phyloP scores from a whole-genome alignment of 805 yeast genomes.

The Nadsonia fulvescens region DNA sequence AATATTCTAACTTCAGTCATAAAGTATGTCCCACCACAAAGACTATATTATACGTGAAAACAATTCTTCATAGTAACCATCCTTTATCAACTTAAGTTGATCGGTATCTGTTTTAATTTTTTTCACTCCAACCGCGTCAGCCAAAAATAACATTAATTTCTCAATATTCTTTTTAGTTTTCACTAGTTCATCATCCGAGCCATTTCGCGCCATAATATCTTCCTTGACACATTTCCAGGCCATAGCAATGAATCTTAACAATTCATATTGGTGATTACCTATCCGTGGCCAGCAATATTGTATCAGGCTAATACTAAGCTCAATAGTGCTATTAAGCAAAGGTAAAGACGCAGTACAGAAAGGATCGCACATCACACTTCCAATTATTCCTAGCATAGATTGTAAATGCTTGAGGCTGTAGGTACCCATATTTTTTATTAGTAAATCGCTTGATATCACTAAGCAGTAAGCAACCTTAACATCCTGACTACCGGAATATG shows the following conservation, averaged over 20 bases:
- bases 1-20: too few relatives aligned
- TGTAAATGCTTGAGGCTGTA: slow-evolving; percentile 12
- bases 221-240: slow-evolving; percentile 8
- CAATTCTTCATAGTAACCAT: too few relatives aligned
- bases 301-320: slow-evolving; percentile 8
- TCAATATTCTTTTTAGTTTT: too few relatives aligned
- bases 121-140: too few relatives aligned
- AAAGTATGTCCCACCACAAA: too few relatives aligned
- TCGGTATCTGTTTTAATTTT: too few relatives aligned
- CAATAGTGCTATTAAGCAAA: slow-evolving; percentile 9
- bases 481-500: slow-evolving; percentile 5
- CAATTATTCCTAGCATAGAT: slow-evolving; percentile 11
- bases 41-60: too few relatives aligned
- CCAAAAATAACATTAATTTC: too few relatives aligned
- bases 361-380: slow-evolving; percentile 16
- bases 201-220: slow-evolving; percentile 5
- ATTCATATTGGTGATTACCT: slow-evolving; percentile 13
- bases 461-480: slow-evolving; percentile 2
- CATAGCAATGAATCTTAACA: slow-evolving; percentile 12
- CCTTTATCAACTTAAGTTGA: too few relatives aligned
- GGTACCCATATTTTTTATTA: too few relatives aligned
- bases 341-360: slow-evolving; percentile 11
- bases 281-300: slow-evolving; percentile 14
- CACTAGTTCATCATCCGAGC: too few relatives aligned
- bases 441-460: too few relatives aligned